phyloP scores from a whole-genome alignment of 1,284 basidiomycete genomes.

The Papiliotrema flavescens region DNA sequence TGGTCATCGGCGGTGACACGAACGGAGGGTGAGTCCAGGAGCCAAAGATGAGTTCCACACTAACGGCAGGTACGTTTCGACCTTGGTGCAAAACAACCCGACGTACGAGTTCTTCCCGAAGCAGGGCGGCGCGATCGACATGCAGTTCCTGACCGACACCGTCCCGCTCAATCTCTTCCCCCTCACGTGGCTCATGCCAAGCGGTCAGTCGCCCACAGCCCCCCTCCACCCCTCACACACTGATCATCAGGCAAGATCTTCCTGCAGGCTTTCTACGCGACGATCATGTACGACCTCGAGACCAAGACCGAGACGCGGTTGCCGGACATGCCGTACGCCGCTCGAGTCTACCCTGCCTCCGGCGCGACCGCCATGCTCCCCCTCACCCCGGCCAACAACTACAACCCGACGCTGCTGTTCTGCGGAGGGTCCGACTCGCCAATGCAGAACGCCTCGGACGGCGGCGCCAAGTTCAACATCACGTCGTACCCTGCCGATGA shows the following conservation, averaged over 20 bases:
- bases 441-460: slow-evolving; percentile 46
- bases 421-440: slow-evolving; percentile 73
- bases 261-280: slow-evolving; percentile 69
- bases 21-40: no score
- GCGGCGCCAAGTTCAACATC: slow-evolving; percentile 45
- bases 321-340: slow-evolving; percentile 56
- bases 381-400: slow-evolving; percentile 82
- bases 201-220: no score
- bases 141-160: slow-evolving; percentile 76
- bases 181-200: slow-evolving; percentile 78
- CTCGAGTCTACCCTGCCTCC: slow-evolving; percentile 88
- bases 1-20: slow-evolving; percentile 53
- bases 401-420: slow-evolving; percentile 77
- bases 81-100: slow-evolving; percentile 69
- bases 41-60: no score
- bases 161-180: slow-evolving; percentile 88
- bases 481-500: slow-evolving; percentile 48
- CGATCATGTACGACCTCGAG: slow-evolving; percentile 59
- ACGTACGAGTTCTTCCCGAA: slow-evolving; percentile 72
- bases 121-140: slow-evolving; percentile 57
- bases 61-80: slow-evolving; percentile 65
- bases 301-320: slow-evolving; percentile 41
- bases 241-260: slow-evolving; percentile 62
- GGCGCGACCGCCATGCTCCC: slow-evolving; percentile 87
- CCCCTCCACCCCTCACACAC: no score